phyloP scores from a whole-genome alignment of 2,329 filamentous ascomycete genomes.

The Colletotrichum gloeosporioides region DNA sequence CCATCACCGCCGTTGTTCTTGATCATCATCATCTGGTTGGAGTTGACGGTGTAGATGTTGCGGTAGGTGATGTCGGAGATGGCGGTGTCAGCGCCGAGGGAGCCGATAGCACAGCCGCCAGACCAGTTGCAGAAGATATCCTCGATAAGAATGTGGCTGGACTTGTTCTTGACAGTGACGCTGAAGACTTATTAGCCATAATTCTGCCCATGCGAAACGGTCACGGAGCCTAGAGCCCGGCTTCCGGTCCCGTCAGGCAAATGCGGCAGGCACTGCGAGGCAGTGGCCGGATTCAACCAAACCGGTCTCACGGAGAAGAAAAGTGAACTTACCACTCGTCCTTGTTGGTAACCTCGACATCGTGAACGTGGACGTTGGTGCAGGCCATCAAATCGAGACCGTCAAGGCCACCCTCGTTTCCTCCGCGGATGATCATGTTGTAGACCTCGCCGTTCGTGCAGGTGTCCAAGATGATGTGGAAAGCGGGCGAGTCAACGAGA shows the following conservation, averaged over 20 bases:
- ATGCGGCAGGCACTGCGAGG: background rate
- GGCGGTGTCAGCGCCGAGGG: conserved; percentile 51
- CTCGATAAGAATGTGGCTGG: conserved; percentile 61
- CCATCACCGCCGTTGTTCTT: conserved; percentile 65
- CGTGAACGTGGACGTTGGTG: conserved; percentile 62
- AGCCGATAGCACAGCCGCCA: conserved; percentile 65
- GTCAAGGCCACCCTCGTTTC: conserved; percentile 56
- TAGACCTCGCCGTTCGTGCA: conserved; percentile 57
- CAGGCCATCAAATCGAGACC: conserved; percentile 58
- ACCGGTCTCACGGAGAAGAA: conserved; percentile 31
- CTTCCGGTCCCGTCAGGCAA: background rate
- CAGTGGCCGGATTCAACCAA: background rate
- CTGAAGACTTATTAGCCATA: background rate
- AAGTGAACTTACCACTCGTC: conserved; percentile 60
- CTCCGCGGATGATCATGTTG: conserved; percentile 59
- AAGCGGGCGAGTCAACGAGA: conserved; percentile 53
- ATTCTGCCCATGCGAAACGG: background rate
- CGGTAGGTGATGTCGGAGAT: conserved; percentile 59
- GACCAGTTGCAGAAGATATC: conserved; percentile 67
- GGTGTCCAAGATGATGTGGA: conserved; percentile 53
- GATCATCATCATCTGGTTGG: conserved; percentile 69
- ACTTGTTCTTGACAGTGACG: conserved; percentile 38
- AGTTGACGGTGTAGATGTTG: conserved; percentile 63
- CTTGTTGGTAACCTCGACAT: conserved; percentile 67
- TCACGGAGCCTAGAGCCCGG: background rate